Conservation (phyloP, 257 asterid species). For the Salvia miltiorrhiza region DNA sequence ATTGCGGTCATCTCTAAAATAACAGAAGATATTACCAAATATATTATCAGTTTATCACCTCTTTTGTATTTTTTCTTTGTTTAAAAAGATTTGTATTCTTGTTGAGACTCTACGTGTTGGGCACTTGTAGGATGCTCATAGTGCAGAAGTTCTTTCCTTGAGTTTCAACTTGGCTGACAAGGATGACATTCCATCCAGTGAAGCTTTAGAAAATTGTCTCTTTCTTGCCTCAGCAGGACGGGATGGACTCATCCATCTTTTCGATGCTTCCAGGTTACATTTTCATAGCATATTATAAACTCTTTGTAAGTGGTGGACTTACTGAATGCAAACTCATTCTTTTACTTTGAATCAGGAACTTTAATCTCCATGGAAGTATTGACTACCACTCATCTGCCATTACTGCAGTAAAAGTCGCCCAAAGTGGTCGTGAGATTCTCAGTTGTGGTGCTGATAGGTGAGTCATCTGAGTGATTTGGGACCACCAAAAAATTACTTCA, state of each 20-base stretch:
- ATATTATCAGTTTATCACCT: background rate
- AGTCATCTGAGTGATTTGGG: conserved; percentile 21
- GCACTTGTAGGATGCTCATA: conserved; percentile 59
- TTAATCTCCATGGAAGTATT: conserved; percentile 49
- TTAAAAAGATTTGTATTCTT: background rate
- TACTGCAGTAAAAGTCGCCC: conserved; percentile 45
- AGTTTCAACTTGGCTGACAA: conserved; percentile 43
- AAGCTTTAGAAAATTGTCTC: conserved; percentile 28
- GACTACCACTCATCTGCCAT: conserved; percentile 52
- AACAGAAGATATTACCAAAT: conserved; percentile 3
- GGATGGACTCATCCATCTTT: conserved; percentile 61
- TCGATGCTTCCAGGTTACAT: conserved; percentile 51
- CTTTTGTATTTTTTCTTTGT: background rate
- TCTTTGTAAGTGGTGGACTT: background rate
- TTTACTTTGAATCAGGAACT: conserved; percentile 40
- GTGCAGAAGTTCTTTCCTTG: conserved; percentile 56
- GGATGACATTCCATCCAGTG: conserved; percentile 22
- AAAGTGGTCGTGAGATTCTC: conserved; percentile 48
- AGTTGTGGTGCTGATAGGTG: conserved; percentile 61
- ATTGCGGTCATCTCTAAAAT: conserved; percentile 17
- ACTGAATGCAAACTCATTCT: conserved; percentile 12
- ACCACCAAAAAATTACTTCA: background rate
- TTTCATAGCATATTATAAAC: conserved; percentile 15
- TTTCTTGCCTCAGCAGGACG: conserved; percentile 62
- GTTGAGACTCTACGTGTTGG: conserved; percentile 6